Percentiles rank a stretch among this genome's conserved stretches.
Conservation (phyloP, 371 early-diverging fungal species). For the Mucor sp. region DNA sequence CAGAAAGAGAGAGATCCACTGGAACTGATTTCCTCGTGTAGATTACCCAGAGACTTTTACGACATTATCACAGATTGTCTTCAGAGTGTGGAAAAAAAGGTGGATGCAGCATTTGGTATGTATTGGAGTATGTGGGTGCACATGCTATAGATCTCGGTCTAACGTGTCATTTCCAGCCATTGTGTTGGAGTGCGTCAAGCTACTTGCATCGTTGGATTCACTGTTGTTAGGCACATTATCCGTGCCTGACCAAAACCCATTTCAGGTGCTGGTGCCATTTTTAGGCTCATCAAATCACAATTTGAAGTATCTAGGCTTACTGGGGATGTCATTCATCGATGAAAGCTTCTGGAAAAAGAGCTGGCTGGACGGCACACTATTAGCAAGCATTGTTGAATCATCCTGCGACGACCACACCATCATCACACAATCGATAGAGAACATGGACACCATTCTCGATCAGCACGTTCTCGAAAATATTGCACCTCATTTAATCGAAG, state of each 20-base stretch:
- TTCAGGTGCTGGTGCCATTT: slow-evolving; percentile 31
- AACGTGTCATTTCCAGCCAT: slow-evolving; percentile 29
- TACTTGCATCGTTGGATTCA: slow-evolving; percentile 29
- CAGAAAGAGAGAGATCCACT: not conserved
- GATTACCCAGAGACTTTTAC: slow-evolving; percentile 33
- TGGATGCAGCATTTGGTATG: slow-evolving; percentile 57
- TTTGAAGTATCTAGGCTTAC: slow-evolving; percentile 48
- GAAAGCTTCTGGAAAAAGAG: slow-evolving; percentile 34
- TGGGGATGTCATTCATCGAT: slow-evolving; percentile 27
- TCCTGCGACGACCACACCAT: slow-evolving; percentile 30
- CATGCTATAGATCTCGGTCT: not conserved
- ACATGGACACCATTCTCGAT: slow-evolving; percentile 24
- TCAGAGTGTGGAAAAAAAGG: slow-evolving; percentile 33
- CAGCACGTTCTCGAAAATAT: slow-evolving; percentile 6
- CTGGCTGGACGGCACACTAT: slow-evolving; percentile 30
- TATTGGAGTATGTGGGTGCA: not conserved
- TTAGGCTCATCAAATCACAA: slow-evolving; percentile 43
- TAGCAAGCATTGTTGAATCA: slow-evolving; percentile 11
- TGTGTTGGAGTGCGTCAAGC: slow-evolving; percentile 41
- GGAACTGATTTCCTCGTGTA: not conserved
- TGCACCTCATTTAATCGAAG: slow-evolving; percentile 10
- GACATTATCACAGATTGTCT: slow-evolving; percentile 33
- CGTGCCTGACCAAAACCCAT: slow-evolving; percentile 20
- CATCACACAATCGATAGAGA: slow-evolving; percentile 23
- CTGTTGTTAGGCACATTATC: slow-evolving; percentile 17